These are phyloP conservation scores for Naganishia friedmannii DNA, from an alignment of 768 basidiomycete species.

Conservation along the genomic window DNA sequence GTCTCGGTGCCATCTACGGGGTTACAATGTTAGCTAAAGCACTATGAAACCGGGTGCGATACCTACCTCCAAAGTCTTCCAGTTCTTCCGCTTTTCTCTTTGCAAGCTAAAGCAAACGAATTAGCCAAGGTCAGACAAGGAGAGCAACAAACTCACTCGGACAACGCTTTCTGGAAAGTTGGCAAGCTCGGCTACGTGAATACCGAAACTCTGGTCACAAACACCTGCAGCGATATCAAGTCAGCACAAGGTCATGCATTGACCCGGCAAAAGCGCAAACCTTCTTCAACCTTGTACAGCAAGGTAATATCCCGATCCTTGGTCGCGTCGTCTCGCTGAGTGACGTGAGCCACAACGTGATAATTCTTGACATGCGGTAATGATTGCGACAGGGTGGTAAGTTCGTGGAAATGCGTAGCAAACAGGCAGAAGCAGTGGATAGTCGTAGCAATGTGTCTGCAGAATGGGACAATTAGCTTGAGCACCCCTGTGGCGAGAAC, in stretches of 20 bases:
- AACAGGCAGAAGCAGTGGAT: slow-evolving; percentile 94
- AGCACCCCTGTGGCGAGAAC: neutral
- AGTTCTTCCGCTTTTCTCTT: slow-evolving; percentile 86
- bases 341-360: slow-evolving; percentile 91
- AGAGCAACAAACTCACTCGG: slow-evolving; percentile 58
- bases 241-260: neutral
- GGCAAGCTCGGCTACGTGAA: slow-evolving; percentile 94
- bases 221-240: slow-evolving; percentile 60
- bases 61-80: slow-evolving; percentile 71
- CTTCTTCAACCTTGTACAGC: slow-evolving; percentile 71
- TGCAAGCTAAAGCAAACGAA: slow-evolving; percentile 62
- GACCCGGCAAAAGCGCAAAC: slow-evolving; percentile 54
- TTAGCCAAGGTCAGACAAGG: neutral
- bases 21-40: slow-evolving; percentile 6
- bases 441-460: slow-evolving; percentile 83
- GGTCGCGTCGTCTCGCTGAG: slow-evolving; percentile 54
- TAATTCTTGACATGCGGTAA: slow-evolving; percentile 84
- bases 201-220: slow-evolving; percentile 96
- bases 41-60: slow-evolving; percentile 3
- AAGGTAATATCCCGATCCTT: slow-evolving; percentile 75
- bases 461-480: neutral
- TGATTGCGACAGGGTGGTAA: slow-evolving; percentile 86
- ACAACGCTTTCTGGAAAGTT: slow-evolving; percentile 95
- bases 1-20: slow-evolving; percentile 45
- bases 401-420: slow-evolving; percentile 96